A percentile compares a stretch with the other conserved stretches of the same genome.
Evolutionary conservation across 225 moss, liverwort and hornwort genomes (phyloP).

Genomic region (Sphagnum contortum): DNA sequence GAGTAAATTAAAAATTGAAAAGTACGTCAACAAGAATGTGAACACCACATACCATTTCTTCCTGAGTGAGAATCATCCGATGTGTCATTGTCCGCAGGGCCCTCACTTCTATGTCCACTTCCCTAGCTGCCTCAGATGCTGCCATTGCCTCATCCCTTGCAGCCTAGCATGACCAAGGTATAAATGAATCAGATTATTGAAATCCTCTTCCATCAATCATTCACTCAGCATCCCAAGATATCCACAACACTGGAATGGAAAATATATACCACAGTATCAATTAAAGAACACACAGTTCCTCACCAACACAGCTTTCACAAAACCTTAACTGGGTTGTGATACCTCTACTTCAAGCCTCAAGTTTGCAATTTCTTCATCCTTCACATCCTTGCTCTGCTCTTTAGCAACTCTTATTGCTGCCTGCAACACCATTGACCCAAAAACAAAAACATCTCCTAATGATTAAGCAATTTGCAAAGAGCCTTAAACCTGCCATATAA

Average conservation of each 20-base stretch:
- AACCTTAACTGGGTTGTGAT: background rate
- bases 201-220: background rate
- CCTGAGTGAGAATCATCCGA: conserved; percentile 87
- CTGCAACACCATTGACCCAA: conserved; percentile 3
- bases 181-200: background rate
- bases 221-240: no score
- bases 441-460: background rate
- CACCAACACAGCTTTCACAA: background rate
- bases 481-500: no score
- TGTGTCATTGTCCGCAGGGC: conserved; percentile 86
- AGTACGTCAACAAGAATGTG: no score
- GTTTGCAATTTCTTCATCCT: conserved; percentile 91
- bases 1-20: no score
- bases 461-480: background rate
- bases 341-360: conserved; percentile 68
- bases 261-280: background rate
- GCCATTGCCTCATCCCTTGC: conserved; percentile 59
- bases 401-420: conserved; percentile 71
- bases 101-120: conserved; percentile 76
- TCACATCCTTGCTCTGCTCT: conserved; percentile 76
- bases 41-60: conserved; percentile 41
- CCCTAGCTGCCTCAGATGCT: conserved; percentile 53
- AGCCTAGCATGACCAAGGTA: conserved; percentile 5
- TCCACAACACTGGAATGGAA: no score
- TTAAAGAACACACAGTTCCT: background rate